Percentiles rank a stretch among this genome's conserved stretches.
These are phyloP conservation scores for Venturia oleaginea DNA, from an alignment of 2,329 filamentous ascomycete genomes.

Conservation along the genomic window DNA sequence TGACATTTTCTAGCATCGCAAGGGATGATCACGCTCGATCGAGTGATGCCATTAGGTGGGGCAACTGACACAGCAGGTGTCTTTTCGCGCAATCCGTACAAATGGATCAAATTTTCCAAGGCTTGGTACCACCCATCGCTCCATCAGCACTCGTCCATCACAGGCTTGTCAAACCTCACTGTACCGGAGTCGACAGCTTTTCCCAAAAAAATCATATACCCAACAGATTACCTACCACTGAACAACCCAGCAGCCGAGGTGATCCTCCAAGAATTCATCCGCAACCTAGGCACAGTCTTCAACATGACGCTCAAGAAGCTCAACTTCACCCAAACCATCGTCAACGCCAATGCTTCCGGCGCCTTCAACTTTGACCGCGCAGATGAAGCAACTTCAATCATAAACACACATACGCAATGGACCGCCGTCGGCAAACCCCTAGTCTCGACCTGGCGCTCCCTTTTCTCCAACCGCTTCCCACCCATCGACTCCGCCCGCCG, in stretches of 20 bases:
- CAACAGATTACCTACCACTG: constrained; percentile 33
- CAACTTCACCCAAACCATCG: constrained; percentile 11
- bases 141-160: constrained; percentile 18
- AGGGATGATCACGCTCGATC: constrained; percentile 26
- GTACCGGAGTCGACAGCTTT: constrained; percentile 19
- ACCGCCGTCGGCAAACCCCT: constrained; percentile 43
- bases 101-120: constrained; percentile 1
- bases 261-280: constrained; percentile 34
- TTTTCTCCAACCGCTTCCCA: constrained; percentile 42
- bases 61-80: constrained; percentile 40
- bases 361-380: constrained; percentile 35
- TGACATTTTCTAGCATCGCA: not conserved
- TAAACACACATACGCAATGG: constrained; percentile 31
- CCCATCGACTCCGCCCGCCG: constrained; percentile 37
- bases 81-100: constrained; percentile 26
- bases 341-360: not conserved
- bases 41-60: constrained; percentile 41
- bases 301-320: not conserved
- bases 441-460: constrained; percentile 35
- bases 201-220: constrained; percentile 37
- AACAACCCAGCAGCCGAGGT: constrained; percentile 28
- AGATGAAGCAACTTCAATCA: constrained; percentile 32
- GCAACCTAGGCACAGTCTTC: constrained; percentile 6
- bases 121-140: constrained; percentile 28
- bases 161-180: constrained; percentile 16